A percentile compares a stretch with the other conserved stretches of the same genome.
Evolutionary conservation across 176 grass and related monocot genomes (phyloP).

Genomic region (Carex cristatella): DNA sequence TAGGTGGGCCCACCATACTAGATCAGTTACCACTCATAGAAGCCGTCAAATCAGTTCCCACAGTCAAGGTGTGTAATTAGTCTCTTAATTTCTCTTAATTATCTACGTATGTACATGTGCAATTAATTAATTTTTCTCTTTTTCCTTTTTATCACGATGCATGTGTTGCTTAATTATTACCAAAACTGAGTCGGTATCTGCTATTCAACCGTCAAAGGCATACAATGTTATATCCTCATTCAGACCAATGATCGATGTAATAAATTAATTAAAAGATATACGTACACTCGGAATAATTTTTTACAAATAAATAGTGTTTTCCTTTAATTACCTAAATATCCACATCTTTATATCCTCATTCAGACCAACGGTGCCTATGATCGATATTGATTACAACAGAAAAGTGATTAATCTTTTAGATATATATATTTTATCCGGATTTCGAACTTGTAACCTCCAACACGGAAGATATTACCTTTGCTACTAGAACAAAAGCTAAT

Average conservation of each 20-base stretch:
- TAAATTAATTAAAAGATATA: background rate
- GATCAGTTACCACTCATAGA: constrained; percentile 60
- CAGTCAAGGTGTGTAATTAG: constrained; percentile 32
- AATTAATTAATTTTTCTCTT: background rate
- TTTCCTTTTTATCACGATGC: background rate
- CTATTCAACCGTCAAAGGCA: background rate
- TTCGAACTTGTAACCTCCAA: too few species aligned
- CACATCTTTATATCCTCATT: too few species aligned
- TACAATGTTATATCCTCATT: background rate
- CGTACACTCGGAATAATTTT: background rate
- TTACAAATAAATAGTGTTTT: background rate
- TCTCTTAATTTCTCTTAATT: too few species aligned
- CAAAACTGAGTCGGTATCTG: background rate
- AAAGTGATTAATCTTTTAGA: background rate
- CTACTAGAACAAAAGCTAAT: too few species aligned
- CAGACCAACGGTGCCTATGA: background rate
- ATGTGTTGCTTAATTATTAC: background rate
- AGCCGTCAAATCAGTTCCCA: constrained; percentile 34
- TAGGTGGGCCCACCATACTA: constrained; percentile 53
- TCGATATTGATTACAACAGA: background rate
- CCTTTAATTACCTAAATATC: background rate
- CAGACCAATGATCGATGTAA: background rate
- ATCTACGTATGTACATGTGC: too few species aligned
- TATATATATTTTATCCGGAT: too few species aligned
- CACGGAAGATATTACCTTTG: too few species aligned